Conservation (phyloP, 805 yeast species). For the Schizosaccharomyces octosporus region DNA sequence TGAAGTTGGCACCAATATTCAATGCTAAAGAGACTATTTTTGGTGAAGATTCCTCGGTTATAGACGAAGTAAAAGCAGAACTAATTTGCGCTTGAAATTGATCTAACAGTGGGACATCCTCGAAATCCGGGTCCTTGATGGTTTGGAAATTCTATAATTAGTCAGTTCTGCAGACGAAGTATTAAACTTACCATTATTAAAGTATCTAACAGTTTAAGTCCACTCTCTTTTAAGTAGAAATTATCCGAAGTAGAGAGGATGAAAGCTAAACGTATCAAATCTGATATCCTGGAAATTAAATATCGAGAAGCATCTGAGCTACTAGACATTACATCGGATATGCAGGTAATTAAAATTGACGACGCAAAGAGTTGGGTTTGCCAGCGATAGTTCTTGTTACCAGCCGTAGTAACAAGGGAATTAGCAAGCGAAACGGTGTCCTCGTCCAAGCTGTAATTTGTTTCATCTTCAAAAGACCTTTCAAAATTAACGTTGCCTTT, state of each 20-base stretch:
- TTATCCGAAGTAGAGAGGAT: conserved; percentile 57
- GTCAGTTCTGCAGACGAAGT: background rate
- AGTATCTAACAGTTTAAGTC: conserved; percentile 40
- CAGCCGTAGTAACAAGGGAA: conserved; percentile 5
- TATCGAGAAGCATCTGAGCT: conserved; percentile 6
- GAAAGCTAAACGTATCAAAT: conserved; percentile 53
- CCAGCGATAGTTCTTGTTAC: conserved; percentile 19
- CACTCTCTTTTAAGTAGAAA: conserved; percentile 31
- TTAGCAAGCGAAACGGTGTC: conserved; percentile 23
- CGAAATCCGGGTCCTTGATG: conserved; percentile 45
- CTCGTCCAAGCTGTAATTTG: conserved; percentile 14
- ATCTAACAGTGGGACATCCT: conserved; percentile 46
- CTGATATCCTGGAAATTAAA: conserved; percentile 18
- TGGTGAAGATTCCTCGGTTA: conserved; percentile 46
- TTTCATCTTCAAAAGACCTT: background rate
- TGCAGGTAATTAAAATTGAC: conserved; percentile 11
- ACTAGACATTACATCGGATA: background rate
- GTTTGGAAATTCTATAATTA: conserved; percentile 21
- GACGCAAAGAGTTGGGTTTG: conserved; percentile 19
- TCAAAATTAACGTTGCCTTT: background rate
- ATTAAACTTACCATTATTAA: conserved; percentile 21
- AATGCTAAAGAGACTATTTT: conserved; percentile 55
- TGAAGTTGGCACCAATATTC: conserved; percentile 49
- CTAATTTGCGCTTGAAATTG: conserved; percentile 90
- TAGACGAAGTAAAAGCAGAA: conserved; percentile 73